Conservation (phyloP, 2,329 filamentous ascomycete genomes). For the Harringtonia lauricola region DNA sequence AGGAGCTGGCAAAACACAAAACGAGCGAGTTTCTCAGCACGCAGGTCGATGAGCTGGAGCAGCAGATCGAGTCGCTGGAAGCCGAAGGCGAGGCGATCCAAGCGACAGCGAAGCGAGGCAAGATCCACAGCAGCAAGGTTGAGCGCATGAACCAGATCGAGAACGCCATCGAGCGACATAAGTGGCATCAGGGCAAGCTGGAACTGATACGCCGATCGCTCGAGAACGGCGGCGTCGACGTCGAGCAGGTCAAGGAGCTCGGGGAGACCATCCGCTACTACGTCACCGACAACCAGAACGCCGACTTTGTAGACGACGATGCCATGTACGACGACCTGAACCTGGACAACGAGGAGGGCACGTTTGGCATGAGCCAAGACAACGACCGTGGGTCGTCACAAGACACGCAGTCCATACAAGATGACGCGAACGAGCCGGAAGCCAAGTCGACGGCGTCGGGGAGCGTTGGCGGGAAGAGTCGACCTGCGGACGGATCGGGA, state of each 20-base stretch:
- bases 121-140: constrained; percentile 71
- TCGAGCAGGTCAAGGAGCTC: constrained; percentile 74
- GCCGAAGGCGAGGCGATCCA: constrained; percentile 82
- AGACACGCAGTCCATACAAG: constrained; percentile 84
- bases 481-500: constrained; percentile 43
- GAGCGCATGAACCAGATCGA: constrained; percentile 85
- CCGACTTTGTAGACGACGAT: constrained; percentile 90
- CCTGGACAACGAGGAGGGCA: constrained; percentile 82
- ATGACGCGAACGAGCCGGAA: constrained; percentile 57
- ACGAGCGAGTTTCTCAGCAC: constrained; percentile 73
- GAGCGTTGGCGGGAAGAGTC: constrained; percentile 40
- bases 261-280: constrained; percentile 94
- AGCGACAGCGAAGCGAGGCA: constrained; percentile 88
- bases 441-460: constrained; percentile 26
- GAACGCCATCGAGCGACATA: constrained; percentile 76
- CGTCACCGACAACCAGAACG: constrained; percentile 76
- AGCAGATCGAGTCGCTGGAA: constrained; percentile 86
- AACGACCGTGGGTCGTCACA: constrained; percentile 89
- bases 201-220: constrained; percentile 82
- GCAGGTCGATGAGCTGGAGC: constrained; percentile 87
- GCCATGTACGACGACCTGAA: constrained; percentile 90
- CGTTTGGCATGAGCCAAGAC: constrained; percentile 70
- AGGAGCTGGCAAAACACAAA: constrained; percentile 89
- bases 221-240: constrained; percentile 85
- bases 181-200: constrained; percentile 90